phyloP scores from a whole-genome alignment of 2,329 filamentous ascomycete species.

The Pseudocercospora vitis region DNA sequence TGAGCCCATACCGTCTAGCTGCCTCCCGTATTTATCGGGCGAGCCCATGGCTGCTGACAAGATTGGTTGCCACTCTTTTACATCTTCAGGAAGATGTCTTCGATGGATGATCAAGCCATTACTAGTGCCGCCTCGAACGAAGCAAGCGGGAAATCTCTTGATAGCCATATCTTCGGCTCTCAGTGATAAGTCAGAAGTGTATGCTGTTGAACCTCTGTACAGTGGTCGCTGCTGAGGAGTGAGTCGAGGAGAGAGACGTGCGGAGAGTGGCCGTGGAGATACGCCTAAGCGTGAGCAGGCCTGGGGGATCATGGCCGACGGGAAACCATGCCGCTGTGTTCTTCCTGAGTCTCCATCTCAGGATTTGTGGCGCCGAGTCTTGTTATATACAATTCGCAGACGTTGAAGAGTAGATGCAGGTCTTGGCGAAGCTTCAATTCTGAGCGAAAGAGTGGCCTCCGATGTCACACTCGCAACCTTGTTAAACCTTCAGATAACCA shows the following conservation, averaged over 20 bases:
- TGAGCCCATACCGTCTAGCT: slow-evolving; percentile 70
- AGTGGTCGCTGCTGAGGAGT: slow-evolving; percentile 1
- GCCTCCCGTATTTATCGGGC: slow-evolving; percentile 65
- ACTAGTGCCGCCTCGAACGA: slow-evolving; percentile 70
- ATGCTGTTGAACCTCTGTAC: slow-evolving; percentile 11
- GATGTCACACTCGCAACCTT: too few relatives aligned
- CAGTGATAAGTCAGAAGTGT: slow-evolving; percentile 4
- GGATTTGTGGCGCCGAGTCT: neutral
- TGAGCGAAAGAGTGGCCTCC: too few relatives aligned
- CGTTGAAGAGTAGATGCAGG: too few relatives aligned
- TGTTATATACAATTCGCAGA: neutral
- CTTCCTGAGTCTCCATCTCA: neutral
- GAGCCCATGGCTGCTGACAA: slow-evolving; percentile 63
- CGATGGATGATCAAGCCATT: slow-evolving; percentile 62
- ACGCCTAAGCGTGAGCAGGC: neutral
- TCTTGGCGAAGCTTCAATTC: too few relatives aligned
- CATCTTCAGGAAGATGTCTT: slow-evolving; percentile 52
- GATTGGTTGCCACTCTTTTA: slow-evolving; percentile 52
- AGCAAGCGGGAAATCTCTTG: slow-evolving; percentile 51
- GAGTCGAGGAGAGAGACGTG: neutral
- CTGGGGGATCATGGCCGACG: neutral
- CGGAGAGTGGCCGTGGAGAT: neutral
- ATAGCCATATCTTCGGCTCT: slow-evolving; percentile 17
- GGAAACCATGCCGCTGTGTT: neutral
- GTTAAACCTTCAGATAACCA: too few relatives aligned